Evolutionary conservation across 345 rosid species (phyloP), one percentile per base, ranked within the genome.

Genomic region (Eucalyptus virginea): DNA sequence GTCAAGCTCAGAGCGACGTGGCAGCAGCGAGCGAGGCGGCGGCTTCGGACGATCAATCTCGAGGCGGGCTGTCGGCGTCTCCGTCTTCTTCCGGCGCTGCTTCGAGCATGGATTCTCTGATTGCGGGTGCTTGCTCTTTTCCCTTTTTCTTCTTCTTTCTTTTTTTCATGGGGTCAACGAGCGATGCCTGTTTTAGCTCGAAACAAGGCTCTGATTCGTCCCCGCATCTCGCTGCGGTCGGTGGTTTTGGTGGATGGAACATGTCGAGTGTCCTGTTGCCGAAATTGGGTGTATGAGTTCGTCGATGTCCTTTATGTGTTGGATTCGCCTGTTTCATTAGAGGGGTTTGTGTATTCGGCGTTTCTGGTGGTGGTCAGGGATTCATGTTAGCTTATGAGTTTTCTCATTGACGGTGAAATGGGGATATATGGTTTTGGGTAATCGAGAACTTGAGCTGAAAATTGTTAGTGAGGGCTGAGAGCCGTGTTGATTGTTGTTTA

Each of bases 41-140:
- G 7, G 28, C 83, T 21, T 77, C 9, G 47, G 83, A 77, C 0
- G 45, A 21, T 51, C 87, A 11, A n/a, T 19, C 62, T 26, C 44
- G 45, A 86, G 45, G 60, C 62, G 30, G 28, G 44, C 62, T 42
- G 24, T 86, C 86, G 45, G 30, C 89, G 18, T 86, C 91, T 60
- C 72, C 30, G 4, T 34, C 65, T 86, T 56, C 91, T 86, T 49
- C 91, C 72, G 49, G 45, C 30, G 87, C 23, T 47, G 34, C 94
- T 48, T 28, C 95, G 88, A 91, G 95, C 77, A 91, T 94, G 93
- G 95, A 89, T 44, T 93, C 96, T 91, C 94, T 95, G 28, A 87
- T 94, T 86, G 93, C 95, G 90, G 96, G 98, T 94, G 89, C 21
- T 21, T 81, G n/a, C 86, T 60, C 80, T 77, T 67, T 7, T 11